A percentile compares a stretch with the other conserved stretches of the same genome.
Conservation (phyloP, 768 basidiomycete genomes). For the Lepiota subincarnata region DNA sequence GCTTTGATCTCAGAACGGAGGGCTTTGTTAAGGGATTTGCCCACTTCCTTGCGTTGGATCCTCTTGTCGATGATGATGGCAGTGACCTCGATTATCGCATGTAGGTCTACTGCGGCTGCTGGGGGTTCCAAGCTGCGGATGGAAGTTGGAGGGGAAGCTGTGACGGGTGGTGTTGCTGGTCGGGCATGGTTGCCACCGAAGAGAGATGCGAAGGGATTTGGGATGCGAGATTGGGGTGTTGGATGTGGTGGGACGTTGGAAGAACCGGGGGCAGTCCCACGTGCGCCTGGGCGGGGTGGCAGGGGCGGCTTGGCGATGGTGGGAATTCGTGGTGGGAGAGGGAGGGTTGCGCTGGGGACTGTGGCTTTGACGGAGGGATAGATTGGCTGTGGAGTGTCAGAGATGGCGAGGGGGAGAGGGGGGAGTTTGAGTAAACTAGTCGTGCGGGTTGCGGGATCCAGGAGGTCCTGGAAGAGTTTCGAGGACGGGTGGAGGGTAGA, state of each 20-base stretch:
- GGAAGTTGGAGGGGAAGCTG: slow-evolving; percentile 24
- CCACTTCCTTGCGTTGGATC: slow-evolving; percentile 50
- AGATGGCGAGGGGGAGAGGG: slow-evolving; percentile 42
- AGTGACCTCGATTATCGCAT: slow-evolving; percentile 40
- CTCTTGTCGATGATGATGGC: slow-evolving; percentile 57
- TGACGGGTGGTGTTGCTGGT: slow-evolving; percentile 12
- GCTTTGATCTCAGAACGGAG: slow-evolving; percentile 54
- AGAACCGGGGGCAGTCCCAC: slow-evolving; percentile 16
- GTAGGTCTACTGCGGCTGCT: slow-evolving; percentile 26
- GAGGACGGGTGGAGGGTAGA: slow-evolving; percentile 40
- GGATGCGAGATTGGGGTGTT: slow-evolving; percentile 41
- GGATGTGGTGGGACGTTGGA: neutral
- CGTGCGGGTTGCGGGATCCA: slow-evolving; percentile 29
- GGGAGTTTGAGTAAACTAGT: slow-evolving; percentile 39
- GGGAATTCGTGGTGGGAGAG: slow-evolving; percentile 46
- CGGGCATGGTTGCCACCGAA: slow-evolving; percentile 39
- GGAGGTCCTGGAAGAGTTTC: slow-evolving; percentile 35
- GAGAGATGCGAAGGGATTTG: slow-evolving; percentile 78
- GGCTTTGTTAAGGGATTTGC: slow-evolving; percentile 48
- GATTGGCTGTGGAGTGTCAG: slow-evolving; percentile 26
- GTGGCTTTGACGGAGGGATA: slow-evolving; percentile 49
- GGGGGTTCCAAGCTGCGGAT: slow-evolving; percentile 27
- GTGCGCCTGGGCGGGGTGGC: slow-evolving; percentile 33
- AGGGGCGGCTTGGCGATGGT: slow-evolving; percentile 30
- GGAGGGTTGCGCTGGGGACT: slow-evolving; percentile 38